Base-by-base conservation (phyloP, 1,139 yeast genomes). In the Sugiyamaella xylanicola region DNA sequence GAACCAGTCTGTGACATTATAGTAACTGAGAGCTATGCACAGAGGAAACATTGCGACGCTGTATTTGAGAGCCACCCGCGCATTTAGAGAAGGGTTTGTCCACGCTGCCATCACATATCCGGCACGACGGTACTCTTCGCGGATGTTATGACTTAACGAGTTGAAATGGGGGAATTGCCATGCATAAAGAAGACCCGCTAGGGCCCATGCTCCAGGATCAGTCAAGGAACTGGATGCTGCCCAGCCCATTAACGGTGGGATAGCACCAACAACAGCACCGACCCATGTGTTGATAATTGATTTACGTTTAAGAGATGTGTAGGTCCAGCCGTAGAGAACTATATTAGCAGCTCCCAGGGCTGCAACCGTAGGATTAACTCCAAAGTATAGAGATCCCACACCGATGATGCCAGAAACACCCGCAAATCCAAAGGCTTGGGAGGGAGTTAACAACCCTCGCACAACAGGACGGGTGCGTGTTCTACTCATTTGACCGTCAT, bases 151-250 rank as follows among this genome's bases (percentile, higher is more conserved):
- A 54, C 96, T 86, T 51, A 93, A 79, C 0, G 98, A 83, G 74
- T 93, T 93, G 76, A 93, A 93, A 71, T 93, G 99, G 2, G 99
- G 99, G 70, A 93, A 93, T 73, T 93, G 99, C 99, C 99, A 93
- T 3, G 98, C 96, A 69, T 88, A 93, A 42, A 93, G 76, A 55
- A 95, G 74, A 0, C 87, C 91, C 1, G 98, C 98, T 36, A 92
- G 75, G 67, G 95, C 85, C 98, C 98, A 93, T 2, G 95, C 95
- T 5, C 95, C 97, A 0, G 98, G 97, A 60, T 89, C 90, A 3
- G 77, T 65, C 51, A 93, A 74, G 0, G 95, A 83, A 35, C 74
- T 83, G 2, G 96, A 87, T 0, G 97, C 96, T 1, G 97, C 97
- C 99, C 99, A 93, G 1, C 99, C 99, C 99, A 93, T 93, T 53